These are phyloP conservation scores for Umbelopsis sp. DNA, from an alignment of 192 early-diverging fungal genomes.

Conservation along the genomic window DNA sequence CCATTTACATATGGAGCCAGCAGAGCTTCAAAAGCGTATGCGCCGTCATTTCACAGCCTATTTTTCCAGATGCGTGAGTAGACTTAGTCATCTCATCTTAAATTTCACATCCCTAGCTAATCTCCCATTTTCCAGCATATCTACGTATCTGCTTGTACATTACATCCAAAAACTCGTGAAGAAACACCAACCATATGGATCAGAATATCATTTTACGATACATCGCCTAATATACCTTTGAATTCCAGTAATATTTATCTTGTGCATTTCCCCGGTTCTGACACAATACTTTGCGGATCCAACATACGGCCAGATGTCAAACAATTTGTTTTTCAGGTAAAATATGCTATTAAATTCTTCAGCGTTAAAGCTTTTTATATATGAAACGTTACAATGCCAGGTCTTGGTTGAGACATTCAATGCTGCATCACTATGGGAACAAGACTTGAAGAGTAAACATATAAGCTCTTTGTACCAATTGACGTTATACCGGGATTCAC, in stretches of 20 bases:
- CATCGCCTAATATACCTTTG: constrained; percentile 37
- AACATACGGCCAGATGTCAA: constrained; percentile 39
- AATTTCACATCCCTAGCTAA: not conserved
- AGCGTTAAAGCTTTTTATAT: too few species aligned
- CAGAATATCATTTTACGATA: constrained; percentile 47
- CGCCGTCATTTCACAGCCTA: not conserved
- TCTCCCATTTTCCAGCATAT: not conserved
- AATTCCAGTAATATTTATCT: constrained; percentile 38
- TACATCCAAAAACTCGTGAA: not conserved
- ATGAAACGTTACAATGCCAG: constrained; percentile 15
- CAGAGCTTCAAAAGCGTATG: constrained; percentile 4
- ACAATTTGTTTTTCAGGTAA: constrained; percentile 45
- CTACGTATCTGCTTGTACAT: not conserved
- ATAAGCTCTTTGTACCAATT: constrained; percentile 40
- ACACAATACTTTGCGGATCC: constrained; percentile 36
- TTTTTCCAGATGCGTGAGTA: constrained; percentile 6
- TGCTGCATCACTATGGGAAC: constrained; percentile 37
- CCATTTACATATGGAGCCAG: constrained; percentile 15
- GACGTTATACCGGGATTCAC: constrained; percentile 41
- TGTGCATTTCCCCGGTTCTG: constrained; percentile 44
- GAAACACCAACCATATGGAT: constrained; percentile 40
- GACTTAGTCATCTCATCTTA: too few species aligned
- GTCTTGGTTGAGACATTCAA: constrained; percentile 37
- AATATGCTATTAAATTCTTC: too few species aligned
- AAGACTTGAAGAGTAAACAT: constrained; percentile 42